These are phyloP conservation scores for Cylindrotheca closterium DNA, from an alignment of 108 stramenopile genomes.

Conservation along the genomic window DNA sequence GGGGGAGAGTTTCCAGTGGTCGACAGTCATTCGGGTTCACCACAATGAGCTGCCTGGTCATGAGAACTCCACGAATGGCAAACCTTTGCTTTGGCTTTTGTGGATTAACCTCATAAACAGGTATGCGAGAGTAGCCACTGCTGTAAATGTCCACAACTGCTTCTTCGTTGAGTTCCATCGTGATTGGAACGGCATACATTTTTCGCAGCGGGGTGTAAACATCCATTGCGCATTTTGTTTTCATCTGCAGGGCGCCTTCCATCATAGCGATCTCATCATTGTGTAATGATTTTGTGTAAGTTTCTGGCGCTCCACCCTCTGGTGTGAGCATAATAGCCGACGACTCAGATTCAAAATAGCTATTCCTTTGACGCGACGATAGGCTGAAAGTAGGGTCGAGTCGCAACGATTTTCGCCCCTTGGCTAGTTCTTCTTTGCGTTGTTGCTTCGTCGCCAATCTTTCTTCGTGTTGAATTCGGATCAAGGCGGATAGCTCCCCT, in stretches of 20 bases:
- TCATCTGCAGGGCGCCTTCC: slow-evolving; percentile 78
- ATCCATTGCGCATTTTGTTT: slow-evolving; percentile 61
- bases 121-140: slow-evolving; percentile 69
- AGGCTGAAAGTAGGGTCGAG: background rate
- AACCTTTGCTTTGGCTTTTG: slow-evolving; percentile 26
- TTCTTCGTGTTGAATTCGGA: slow-evolving; percentile 82
- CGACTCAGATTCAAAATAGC: background rate
- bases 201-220: slow-evolving; percentile 54
- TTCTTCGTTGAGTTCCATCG: slow-evolving; percentile 57
- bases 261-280: slow-evolving; percentile 73
- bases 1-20: slow-evolving; percentile 53
- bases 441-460: slow-evolving; percentile 46
- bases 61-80: slow-evolving; percentile 53
- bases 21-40: slow-evolving; percentile 58
- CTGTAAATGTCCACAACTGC: slow-evolving; percentile 62
- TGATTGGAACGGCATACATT: slow-evolving; percentile 55
- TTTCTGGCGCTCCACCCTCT: background rate
- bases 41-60: slow-evolving; percentile 66
- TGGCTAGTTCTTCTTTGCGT: slow-evolving; percentile 23
- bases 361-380: background rate
- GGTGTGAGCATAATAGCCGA: background rate
- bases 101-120: slow-evolving; percentile 44
- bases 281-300: slow-evolving; percentile 27
- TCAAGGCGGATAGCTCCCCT: slow-evolving; percentile 70
- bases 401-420: background rate